Evolutionary conservation across 805 yeast species (phyloP).

Genomic region (Wickerhamomyces rabaulensis): DNA sequence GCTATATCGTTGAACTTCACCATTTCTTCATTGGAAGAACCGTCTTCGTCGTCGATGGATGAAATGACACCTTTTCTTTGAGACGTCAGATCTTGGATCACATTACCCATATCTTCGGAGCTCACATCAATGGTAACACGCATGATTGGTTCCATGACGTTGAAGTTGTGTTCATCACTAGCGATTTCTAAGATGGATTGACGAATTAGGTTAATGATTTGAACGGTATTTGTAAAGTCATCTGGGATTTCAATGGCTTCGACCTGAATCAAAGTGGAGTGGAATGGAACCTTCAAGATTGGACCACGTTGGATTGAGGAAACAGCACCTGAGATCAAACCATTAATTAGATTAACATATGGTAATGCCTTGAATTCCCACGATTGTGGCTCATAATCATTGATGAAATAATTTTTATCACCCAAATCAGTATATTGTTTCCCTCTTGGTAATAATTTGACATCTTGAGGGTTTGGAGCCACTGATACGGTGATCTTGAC

Average conservation of each 20-base stretch:
- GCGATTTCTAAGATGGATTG: constrained; percentile 38
- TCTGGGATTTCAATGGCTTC: constrained; percentile 45
- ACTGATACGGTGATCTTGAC: constrained; percentile 25
- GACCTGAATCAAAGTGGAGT: constrained; percentile 53
- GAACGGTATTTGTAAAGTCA: constrained; percentile 35
- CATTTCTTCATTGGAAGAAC: constrained; percentile 28
- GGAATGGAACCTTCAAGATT: constrained; percentile 42
- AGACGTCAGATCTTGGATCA: constrained; percentile 78
- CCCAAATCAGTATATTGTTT: constrained; percentile 25
- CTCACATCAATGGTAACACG: constrained; percentile 58
- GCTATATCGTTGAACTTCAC: constrained; percentile 52
- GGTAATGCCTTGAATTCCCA: constrained; percentile 43
- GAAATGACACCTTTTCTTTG: constrained; percentile 70
- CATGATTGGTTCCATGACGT: constrained; percentile 87
- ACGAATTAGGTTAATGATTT: constrained; percentile 42
- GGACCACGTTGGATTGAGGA: constrained; percentile 70
- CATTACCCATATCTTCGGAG: constrained; percentile 73
- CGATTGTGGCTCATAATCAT: constrained; percentile 23
- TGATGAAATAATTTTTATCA: constrained; percentile 30
- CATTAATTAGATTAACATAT: constrained; percentile 41
- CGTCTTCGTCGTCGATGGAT: constrained; percentile 62
- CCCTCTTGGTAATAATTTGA: constrained; percentile 20
- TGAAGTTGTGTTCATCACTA: constrained; percentile 28
- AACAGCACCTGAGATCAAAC: constrained; percentile 51
- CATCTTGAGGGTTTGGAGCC: constrained; percentile 27